phyloP scores from a whole-genome alignment of 257 asterid species.

The Nemophila menziesii region DNA sequence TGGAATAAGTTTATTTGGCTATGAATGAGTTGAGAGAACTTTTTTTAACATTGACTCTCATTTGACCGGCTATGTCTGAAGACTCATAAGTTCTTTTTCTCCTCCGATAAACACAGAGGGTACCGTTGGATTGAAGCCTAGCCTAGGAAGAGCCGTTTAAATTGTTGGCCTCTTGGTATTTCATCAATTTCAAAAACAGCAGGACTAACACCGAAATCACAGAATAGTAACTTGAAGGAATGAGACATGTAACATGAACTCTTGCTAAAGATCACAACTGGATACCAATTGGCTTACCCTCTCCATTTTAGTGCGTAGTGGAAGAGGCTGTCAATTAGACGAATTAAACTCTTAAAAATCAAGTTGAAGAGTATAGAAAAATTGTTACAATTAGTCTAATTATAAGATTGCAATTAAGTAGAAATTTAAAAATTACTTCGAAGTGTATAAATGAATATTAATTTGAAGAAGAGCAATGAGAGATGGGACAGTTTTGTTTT shows the following conservation, averaged over 20 bases:
- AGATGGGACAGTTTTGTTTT: conserved; percentile 8
- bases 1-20: no score
- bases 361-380: background rate
- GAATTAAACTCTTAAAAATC: no score
- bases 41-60: conserved; percentile 50
- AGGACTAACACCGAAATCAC: conserved; percentile 53
- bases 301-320: conserved; percentile 31
- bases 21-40: no score
- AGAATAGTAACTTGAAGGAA: conserved; percentile 46
- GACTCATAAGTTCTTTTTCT: conserved; percentile 61
- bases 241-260: conserved; percentile 56
- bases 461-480: background rate
- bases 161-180: conserved; percentile 43
- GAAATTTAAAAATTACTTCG: background rate
- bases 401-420: background rate
- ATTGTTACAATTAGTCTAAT: background rate
- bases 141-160: conserved; percentile 45
- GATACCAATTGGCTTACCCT: conserved; percentile 50
- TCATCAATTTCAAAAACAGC: conserved; percentile 64
- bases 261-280: conserved; percentile 72
- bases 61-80: conserved; percentile 54
- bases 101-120: conserved; percentile 78
- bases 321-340: no score
- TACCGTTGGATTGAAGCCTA: conserved; percentile 38
- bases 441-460: background rate